phyloP scores from a whole-genome alignment of 805 yeast species.

The Candida mattraensis region DNA sequence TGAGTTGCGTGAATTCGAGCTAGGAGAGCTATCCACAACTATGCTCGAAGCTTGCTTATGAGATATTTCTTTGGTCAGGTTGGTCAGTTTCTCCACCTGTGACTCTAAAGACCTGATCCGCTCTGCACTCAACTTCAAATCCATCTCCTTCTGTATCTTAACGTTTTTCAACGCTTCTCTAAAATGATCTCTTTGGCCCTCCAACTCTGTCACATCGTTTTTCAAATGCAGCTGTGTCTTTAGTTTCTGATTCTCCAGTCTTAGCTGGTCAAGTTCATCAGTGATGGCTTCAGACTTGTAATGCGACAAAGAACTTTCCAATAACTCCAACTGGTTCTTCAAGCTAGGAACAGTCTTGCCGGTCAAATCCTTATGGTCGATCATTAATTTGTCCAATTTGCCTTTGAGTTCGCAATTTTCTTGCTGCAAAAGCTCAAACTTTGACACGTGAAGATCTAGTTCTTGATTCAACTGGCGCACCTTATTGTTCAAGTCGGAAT shows the following conservation, averaged over 20 bases:
- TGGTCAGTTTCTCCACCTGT: slow-evolving; percentile 20
- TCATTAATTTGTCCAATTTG: slow-evolving; percentile 40
- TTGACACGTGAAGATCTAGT: slow-evolving; percentile 46
- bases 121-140: slow-evolving; percentile 26
- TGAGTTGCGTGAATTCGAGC: slow-evolving; percentile 16
- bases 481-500: slow-evolving; percentile 50
- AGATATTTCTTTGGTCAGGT: slow-evolving; percentile 13
- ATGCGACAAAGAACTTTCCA: slow-evolving; percentile 23
- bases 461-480: slow-evolving; percentile 48
- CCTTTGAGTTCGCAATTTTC: slow-evolving; percentile 39
- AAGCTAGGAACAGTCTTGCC: slow-evolving; percentile 46
- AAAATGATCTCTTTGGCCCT: slow-evolving; percentile 32
- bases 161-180: slow-evolving; percentile 32
- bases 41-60: slow-evolving; percentile 9
- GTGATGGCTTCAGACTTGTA: slow-evolving; percentile 11
- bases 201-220: slow-evolving; percentile 22
- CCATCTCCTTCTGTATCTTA: slow-evolving; percentile 29
- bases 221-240: slow-evolving; percentile 33
- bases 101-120: slow-evolving; percentile 25
- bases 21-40: slow-evolving; percentile 14
- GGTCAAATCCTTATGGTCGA: slow-evolving; percentile 43
- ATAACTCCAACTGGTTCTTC: slow-evolving; percentile 40
- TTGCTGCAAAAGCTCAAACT: slow-evolving; percentile 38
- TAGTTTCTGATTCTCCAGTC: slow-evolving; percentile 32
- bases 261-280: slow-evolving; percentile 31